Base-by-base conservation (phyloP, 106 monocot species). In the Apostasia ramifera region DNA sequence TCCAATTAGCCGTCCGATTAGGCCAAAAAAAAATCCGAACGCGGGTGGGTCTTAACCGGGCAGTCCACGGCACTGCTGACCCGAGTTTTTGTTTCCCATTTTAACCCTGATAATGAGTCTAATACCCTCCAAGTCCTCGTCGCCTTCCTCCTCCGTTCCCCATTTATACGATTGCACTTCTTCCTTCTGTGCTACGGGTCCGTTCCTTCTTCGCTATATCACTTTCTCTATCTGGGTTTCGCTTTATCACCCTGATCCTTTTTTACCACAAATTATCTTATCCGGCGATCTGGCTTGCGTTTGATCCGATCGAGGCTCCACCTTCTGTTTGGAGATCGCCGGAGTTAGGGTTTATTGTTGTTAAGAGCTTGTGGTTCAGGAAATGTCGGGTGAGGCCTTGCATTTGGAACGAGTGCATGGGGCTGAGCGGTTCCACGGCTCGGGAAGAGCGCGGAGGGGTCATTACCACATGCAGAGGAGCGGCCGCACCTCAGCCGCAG, bases 371-470 rank as follows among this genome's bases (percentile, higher is more conserved):
- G 53, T 2, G 44, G 12, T 65, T 48, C 57, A 12, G 42, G 58
- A 70, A 66, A 91, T 87, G 87, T 70, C 80, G 49, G 78, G 84
- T 46, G 47, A 73, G 6, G 49, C 50, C 52, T 40, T 76, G 78
- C 85, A 80, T 61, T 75, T 78, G 44, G 57, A 69, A 50, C 66
- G 84, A 12, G 61, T 46, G 44, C 78, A 69, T 52, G 80, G 75
- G 9, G 83, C 80, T 40, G 80, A 82, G 9, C 72, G 83, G 11
- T 83, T 83, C 76, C 79, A 79, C 68, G 42, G 66, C 51, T 57
- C 78, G 8, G 73, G 71, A 4, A 79, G 64, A 73, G 73, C 61
- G 1, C 74, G 73, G 26, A 40, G 77, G 44, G 63, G 66, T 6
- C 63, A 70, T 39, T 61, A 57, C 60, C 47, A 66, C 60, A 55